Evolutionary conservation across 2,329 filamentous ascomycete genomes (phyloP).

Genomic region (Aspergillus pseudoglaucus): DNA sequence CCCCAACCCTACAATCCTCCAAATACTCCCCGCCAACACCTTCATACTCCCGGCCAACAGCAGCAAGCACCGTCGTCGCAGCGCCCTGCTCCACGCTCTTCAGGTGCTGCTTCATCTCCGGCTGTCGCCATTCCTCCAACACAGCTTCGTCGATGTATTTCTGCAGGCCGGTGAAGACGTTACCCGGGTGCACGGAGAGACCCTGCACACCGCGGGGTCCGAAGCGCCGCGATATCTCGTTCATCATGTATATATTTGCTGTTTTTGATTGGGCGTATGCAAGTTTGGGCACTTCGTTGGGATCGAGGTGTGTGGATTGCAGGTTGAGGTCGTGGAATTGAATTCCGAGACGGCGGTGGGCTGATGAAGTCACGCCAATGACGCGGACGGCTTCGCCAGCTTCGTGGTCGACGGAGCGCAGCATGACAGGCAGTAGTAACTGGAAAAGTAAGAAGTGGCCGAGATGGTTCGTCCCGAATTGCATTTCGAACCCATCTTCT

Average conservation of each 20-base stretch:
- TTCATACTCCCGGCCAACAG: conserved; percentile 22
- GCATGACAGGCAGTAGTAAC: conserved; percentile 12
- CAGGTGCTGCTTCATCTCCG: conserved; percentile 3
- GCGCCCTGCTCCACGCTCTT: conserved; percentile 8
- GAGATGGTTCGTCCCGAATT: conserved; percentile 31
- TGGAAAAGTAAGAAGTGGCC: conserved; percentile 27
- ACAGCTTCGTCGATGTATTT: conserved; percentile 20
- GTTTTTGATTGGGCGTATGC: conserved; percentile 47
- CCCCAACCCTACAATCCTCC: conserved; percentile 9
- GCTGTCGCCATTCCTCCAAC: conserved; percentile 1
- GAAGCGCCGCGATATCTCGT: conserved; percentile 46
- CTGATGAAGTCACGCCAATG: conserved; percentile 40
- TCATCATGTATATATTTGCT: conserved; percentile 46
- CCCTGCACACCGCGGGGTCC: conserved; percentile 39
- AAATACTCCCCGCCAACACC: conserved; percentile 29
- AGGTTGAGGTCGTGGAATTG: not conserved
- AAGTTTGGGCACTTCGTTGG: conserved; percentile 30
- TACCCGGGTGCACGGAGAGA: conserved; percentile 42
- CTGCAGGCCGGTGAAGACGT: conserved; percentile 32
- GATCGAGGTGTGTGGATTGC: conserved; percentile 14
- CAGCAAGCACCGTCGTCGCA: conserved; percentile 10
- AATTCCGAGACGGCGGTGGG: conserved; percentile 29
- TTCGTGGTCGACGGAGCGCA: conserved; percentile 13
- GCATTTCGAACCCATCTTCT: conserved; percentile 29
- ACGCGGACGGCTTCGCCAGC: conserved; percentile 41